These are phyloP conservation scores for Macadamia tetraphylla DNA, from an alignment of 164 flowering plant genomes.

Conservation along the genomic window DNA sequence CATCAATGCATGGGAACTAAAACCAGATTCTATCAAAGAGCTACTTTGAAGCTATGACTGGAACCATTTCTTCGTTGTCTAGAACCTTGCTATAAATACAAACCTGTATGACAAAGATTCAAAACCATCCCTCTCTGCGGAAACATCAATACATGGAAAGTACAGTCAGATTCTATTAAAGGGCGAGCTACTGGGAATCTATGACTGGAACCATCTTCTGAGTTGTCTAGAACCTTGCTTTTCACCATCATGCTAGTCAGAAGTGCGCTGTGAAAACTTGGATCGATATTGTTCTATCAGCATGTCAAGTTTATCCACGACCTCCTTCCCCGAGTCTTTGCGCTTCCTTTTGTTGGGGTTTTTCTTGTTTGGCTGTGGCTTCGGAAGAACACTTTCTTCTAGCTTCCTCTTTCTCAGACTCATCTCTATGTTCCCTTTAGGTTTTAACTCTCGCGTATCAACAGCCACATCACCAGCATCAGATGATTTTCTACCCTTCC, in stretches of 20 bases:
- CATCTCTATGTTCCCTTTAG: slow-evolving; percentile 9
- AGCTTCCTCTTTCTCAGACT: slow-evolving; percentile 39
- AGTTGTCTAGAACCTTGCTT: slow-evolving; percentile 27
- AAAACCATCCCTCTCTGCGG: too few relatives aligned
- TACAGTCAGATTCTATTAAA: neutral
- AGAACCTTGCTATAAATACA: too few relatives aligned
- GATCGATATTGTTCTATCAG: slow-evolving; percentile 65
- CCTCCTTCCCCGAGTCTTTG: slow-evolving; percentile 35
- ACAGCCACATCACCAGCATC: neutral
- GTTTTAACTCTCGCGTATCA: slow-evolving; percentile 8
- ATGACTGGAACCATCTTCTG: slow-evolving; percentile 27
- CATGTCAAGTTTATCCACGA: slow-evolving; percentile 66
- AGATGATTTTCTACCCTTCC: slow-evolving; percentile 9
- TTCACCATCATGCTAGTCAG: slow-evolving; percentile 32
- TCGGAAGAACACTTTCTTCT: slow-evolving; percentile 15
- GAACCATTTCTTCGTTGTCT: too few relatives aligned
- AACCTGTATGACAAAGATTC: too few relatives aligned
- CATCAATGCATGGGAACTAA: too few relatives aligned
- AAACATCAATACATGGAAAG: too few relatives aligned
- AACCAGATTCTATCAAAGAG: too few relatives aligned
- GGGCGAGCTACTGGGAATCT: slow-evolving; percentile 7
- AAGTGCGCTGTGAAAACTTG: slow-evolving; percentile 48
- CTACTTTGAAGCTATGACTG: too few relatives aligned
- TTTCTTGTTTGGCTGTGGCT: slow-evolving; percentile 14
- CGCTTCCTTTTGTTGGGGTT: slow-evolving; percentile 23